Conservation (phyloP, 176 grass and related monocot species). For the Bolboschoenus planiculmis region DNA sequence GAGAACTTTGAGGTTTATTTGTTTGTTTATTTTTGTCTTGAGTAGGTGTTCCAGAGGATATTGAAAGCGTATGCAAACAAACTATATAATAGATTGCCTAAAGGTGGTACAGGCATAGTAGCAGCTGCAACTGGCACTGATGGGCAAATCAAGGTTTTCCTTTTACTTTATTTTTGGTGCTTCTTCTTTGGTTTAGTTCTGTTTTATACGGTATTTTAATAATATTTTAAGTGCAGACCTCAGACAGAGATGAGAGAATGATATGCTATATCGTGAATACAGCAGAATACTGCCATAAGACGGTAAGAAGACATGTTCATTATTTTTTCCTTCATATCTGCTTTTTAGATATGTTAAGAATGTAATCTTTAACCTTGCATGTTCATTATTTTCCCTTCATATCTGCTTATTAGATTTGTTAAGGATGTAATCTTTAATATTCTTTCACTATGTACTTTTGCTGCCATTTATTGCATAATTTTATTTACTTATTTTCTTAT, state of each 20-base stretch:
- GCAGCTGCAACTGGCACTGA: conserved; percentile 96
- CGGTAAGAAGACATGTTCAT: conserved; percentile 45
- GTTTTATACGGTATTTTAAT: conserved; percentile 16
- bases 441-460: neutral
- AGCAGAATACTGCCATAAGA: conserved; percentile 97
- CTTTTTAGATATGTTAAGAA: neutral
- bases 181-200: neutral
- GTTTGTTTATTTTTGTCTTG: neutral
- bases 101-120: conserved; percentile 91
- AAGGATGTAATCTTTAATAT: neutral
- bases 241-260: conserved; percentile 91
- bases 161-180: conserved; percentile 3
- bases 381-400: neutral
- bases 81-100: conserved; percentile 76
- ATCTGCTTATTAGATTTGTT: neutral
- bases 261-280: conserved; percentile 98
- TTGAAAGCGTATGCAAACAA: conserved; percentile 89
- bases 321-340: neutral
- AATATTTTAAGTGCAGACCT: conserved; percentile 60
- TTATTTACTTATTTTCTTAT: conserved; percentile 3
- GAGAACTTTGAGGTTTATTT: neutral
- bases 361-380: neutral
- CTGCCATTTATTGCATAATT: neutral
- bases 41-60: conserved; percentile 94
- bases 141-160: conserved; percentile 83